Evolutionary conservation across 2,329 filamentous ascomycete genomes (phyloP), one percentile per base, ranked within the genome.

Genomic region (Fusarium praegraminearum): DNA sequence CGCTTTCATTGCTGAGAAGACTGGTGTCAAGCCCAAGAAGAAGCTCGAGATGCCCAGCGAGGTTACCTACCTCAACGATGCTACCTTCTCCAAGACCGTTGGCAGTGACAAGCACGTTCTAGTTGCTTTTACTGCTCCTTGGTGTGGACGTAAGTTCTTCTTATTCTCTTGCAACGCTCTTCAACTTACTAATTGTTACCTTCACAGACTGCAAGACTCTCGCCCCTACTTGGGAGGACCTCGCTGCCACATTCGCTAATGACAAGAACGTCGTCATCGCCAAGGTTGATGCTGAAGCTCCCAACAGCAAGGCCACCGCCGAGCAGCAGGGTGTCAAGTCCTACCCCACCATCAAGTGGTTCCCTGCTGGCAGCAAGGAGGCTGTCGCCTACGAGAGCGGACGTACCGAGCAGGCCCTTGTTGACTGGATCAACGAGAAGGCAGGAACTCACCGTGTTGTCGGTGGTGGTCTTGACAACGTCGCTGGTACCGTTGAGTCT

Each of bases 301-400:
- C 93, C 75, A 93, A 93, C 81, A 89, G 91, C 80, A 98, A 97
- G 83, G 87, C 87, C 45, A 89, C 90, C 51, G 91, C 94, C 53
- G 82, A 89, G 77, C 89, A 90, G 53, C 90, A 96, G 78, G 93
- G 90, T 65, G 89, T 99, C 73, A 87, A 87, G 57, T 93, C 91
- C 36, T 99, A 97, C 86, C 96, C 96, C 51, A 99, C 96, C 68
- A 97, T 99, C 85, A 97, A 97, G 85, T 99, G 91, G 88, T 99
- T 98, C 88, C 88, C 93, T 73, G 92, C 91, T 80, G 94, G 94
- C 74, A 92, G 90, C 77, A 92, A 87, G 69, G 89, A 91, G 77
- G 80, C 89, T 46, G 86, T 90, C 74, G 78, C 84, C 46, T 99
- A 98, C 86, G 83, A 85, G 56, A 91, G 92, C 65, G 92, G 87